Percentiles rank a stretch among this genome's conserved stretches.
Conservation (phyloP, 2,329 filamentous ascomycete species). For the Trichophyton schoenleinii region DNA sequence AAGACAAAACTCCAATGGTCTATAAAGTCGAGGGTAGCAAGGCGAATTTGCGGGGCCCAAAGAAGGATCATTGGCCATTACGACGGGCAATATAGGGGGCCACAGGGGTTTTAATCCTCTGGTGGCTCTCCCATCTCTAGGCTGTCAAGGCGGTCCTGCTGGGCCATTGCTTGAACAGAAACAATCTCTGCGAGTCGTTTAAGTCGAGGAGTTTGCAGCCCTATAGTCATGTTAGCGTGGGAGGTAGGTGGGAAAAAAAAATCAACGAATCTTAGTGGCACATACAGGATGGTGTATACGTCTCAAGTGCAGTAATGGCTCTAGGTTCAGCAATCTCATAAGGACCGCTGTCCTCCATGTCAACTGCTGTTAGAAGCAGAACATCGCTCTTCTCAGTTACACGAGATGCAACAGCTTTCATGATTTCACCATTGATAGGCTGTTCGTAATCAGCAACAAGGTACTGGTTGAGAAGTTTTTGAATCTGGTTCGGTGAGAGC, state of each 20-base stretch:
- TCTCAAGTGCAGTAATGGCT: constrained; percentile 90
- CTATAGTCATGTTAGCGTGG: constrained; percentile 33
- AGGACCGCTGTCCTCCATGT: constrained; percentile 97
- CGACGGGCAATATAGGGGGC: not conserved
- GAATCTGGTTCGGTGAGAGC: constrained; percentile 96
- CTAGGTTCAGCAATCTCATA: constrained; percentile 97
- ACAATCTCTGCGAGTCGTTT: constrained; percentile 98
- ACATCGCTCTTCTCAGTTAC: constrained; percentile 99
- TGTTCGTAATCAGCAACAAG: constrained; percentile 98
- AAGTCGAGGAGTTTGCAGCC: constrained; percentile 88
- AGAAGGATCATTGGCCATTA: not conserved
- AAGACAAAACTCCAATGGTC: not conserved
- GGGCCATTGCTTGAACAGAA: constrained; percentile 86
- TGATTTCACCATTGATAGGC: constrained; percentile 98
- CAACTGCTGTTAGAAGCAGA: constrained; percentile 79
- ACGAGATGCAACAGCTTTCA: constrained; percentile 95
- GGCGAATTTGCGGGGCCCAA: not conserved
- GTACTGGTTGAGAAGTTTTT: constrained; percentile 97
- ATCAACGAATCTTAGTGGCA: constrained; percentile 13
- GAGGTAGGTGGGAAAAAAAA: not conserved
- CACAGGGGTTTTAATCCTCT: constrained; percentile 2
- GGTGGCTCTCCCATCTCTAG: constrained; percentile 19
- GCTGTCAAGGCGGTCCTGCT: constrained; percentile 70
- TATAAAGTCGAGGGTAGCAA: not conserved
- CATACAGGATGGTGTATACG: constrained; percentile 94